Evolutionary conservation across 2,329 filamentous ascomycete species (phyloP), one percentile per base, ranked within the genome.

Genomic region (Eutypa lata): DNA sequence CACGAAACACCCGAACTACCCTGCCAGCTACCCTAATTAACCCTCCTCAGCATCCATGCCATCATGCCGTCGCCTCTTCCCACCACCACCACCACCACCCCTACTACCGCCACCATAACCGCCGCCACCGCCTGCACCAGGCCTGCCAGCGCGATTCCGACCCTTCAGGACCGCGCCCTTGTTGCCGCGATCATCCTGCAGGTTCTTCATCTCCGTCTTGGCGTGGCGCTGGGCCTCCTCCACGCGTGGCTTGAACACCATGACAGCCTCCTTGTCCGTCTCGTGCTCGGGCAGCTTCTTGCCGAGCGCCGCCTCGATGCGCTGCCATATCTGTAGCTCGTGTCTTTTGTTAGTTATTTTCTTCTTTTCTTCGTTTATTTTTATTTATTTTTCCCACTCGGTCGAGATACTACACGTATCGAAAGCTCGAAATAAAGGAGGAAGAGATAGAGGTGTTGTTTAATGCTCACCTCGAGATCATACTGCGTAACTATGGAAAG

Each of bases 401-500:
- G n/a, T n/a, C n/a, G n/a, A n/a, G n/a, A n/a, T n/a, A n/a, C n/a
- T n/a, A n/a, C n/a, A n/a, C n/a, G n/a, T n/a, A n/a, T n/a, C n/a
- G n/a, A n/a, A n/a, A n/a, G n/a, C n/a, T n/a, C n/a, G n/a, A 21
- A 45, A 16, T 3, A 22, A 16, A 45, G 16, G 21, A 45, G 16
- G 13, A 8, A 28, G 2, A 18, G 13, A 14, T 14, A 16, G 35
- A 31, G 26, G 26, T 10, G 13, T 14, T 38, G 35, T 45, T n/a
- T n/a, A 11, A 16, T 14, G n/a, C 21, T 45, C 21, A 45, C 42
- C 42, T 69, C 66, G 26, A 69, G 45, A 64, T 96, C 91, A 61
- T 95, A 96, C 70, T 96, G 91, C 0, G 90, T 96, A 5, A 94
- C 87, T 8, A 97, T 74, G 49, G 80, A 90, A 46, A 96, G 81